Evolutionary conservation across 805 yeast species (phyloP), one percentile per base, ranked within the genome.

Genomic region (Saturnispora galanensis): DNA sequence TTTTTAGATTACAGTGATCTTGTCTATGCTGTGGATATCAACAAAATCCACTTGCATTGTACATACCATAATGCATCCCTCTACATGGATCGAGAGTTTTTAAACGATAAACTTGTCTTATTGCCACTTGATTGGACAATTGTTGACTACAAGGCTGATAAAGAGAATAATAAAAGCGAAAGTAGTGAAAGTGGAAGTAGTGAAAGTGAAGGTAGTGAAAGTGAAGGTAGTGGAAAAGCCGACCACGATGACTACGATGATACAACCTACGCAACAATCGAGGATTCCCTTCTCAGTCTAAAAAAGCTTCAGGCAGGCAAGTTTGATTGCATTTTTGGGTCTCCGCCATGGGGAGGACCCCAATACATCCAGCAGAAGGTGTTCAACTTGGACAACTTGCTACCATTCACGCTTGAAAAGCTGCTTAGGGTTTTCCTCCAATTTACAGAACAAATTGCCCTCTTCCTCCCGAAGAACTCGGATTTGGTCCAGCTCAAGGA

Each of bases 261-360:
- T 8, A 38, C n/a, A 10, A 38, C 31, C 15, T 41, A 39, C 29
- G 51, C 51, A 2, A 35, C 31, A 3, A 8, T 10, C 6, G 15
- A 38, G 31, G 46, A 46, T 9, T 44, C 47, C 3, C 17, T 44
- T 10, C 9, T 10, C 1, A 28, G 30, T 10, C 15, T 46, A 4
- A 16, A 28, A 7, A 28, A 18, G 17, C 44, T 55, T 3, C 13
- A 31, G 18, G 17, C 40, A 3, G 34, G 26, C 18, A 57, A 60
- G 10, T 69, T 75, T 35, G 82, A 77, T 52, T 67, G 77, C 42
- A 68, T 77, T 6, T 84, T 81, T 62, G 70, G 77, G 16, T 81
- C 89, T 1, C 93, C 94, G 1, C 94, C 93, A 1, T 84, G 94
- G 95, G 93, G 93, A 29, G 95, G 95, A 0, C 83, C 86, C 0